Evolutionary conservation across 2,329 filamentous ascomycete genomes (phyloP).

Genomic region (Phialemonium atrogriseum): DNA sequence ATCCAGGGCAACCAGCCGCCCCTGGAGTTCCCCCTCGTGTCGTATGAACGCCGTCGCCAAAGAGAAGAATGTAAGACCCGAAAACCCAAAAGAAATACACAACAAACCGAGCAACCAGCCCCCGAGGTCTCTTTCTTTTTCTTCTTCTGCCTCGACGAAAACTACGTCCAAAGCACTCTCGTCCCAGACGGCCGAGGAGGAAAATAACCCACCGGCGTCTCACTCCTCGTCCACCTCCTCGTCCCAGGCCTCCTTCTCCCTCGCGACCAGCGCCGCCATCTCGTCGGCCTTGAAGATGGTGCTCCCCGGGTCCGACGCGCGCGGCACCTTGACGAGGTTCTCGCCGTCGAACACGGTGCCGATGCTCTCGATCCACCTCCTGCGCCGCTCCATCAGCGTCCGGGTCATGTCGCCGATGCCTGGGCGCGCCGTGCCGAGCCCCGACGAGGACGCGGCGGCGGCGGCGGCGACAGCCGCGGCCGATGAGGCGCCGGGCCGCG

Average conservation of each 20-base stretch:
- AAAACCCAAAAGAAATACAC: too few species aligned
- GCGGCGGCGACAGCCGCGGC: too few species aligned
- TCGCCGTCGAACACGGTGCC: conserved; percentile 85
- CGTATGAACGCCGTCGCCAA: too few species aligned
- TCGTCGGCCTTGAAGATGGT: conserved; percentile 65
- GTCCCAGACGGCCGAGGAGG: too few species aligned
- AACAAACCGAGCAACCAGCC: too few species aligned
- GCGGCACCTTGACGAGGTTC: conserved; percentile 63
- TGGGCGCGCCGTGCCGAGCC: conserved; percentile 63
- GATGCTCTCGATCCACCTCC: conserved; percentile 85
- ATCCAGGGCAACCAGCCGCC: too few species aligned
- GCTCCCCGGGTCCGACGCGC: conserved; percentile 52
- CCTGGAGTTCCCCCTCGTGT: too few species aligned
- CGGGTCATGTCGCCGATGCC: conserved; percentile 87
- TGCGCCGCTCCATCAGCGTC: conserved; percentile 83
- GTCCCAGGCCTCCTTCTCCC: conserved; percentile 74
- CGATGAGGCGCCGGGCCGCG: conserved; percentile 56
- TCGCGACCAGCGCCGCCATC: conserved; percentile 67
- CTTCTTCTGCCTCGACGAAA: too few species aligned
- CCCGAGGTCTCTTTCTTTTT: too few species aligned
- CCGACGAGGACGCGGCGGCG: conserved; percentile 48
- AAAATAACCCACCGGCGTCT: too few species aligned
- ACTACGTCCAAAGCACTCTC: too few species aligned
- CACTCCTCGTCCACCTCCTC: conserved; percentile 63
- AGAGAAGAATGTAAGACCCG: too few species aligned